These are phyloP conservation scores for Leucaena leucocephala DNA, from an alignment of 306 rosid genomes.

Conservation along the genomic window DNA sequence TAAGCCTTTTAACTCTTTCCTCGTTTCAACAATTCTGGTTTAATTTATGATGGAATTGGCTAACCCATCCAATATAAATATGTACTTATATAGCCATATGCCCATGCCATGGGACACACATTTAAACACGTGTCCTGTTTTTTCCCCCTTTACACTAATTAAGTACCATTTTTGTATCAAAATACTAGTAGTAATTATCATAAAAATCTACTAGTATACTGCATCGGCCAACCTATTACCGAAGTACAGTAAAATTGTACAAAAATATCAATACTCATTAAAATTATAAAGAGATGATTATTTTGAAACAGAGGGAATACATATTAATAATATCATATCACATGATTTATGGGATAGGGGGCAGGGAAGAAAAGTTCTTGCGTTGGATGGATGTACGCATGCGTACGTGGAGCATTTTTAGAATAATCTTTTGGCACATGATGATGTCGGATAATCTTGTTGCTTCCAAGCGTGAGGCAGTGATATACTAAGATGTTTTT, in stretches of 20 bases:
- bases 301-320: no score
- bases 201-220: no score
- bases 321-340: neutral
- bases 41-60: neutral
- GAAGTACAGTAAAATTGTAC: neutral
- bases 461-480: slow-evolving; percentile 23
- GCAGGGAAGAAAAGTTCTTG: neutral
- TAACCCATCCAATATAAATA: neutral
- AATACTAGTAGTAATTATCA: no score
- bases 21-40: neutral
- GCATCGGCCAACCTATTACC: neutral
- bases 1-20: neutral
- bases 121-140: neutral
- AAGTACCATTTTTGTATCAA: neutral
- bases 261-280: no score
- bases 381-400: neutral
- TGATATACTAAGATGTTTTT: neutral
- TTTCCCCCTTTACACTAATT: neutral
- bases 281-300: neutral
- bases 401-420: neutral
- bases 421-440: slow-evolving; percentile 1
- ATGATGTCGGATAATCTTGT: slow-evolving; percentile 16
- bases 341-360: neutral
- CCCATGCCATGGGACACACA: slow-evolving; percentile 3
- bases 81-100: neutral